Base-by-base conservation (phyloP, 495 filamentous ascomycete species). In the Sordaria brevicollis region DNA sequence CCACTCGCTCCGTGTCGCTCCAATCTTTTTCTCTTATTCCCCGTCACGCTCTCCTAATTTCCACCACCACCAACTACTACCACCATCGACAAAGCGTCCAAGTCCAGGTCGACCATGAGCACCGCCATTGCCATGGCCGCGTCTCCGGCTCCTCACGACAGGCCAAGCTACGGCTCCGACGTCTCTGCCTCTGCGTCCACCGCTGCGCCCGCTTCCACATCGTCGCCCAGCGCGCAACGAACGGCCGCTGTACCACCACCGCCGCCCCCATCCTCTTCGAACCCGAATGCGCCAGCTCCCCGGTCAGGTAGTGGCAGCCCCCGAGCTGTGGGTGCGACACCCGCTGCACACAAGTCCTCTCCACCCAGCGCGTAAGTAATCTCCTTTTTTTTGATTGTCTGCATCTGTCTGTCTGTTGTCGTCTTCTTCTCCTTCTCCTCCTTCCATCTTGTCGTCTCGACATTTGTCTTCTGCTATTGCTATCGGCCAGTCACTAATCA, bases 81-180 rank as follows among this genome's bases (percentile, higher is more conserved):
- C 65, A 71, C 49, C 72, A 72, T 67, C 67, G 71, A 29, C 11
- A 13, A 57, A 68, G n/a, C n/a, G n/a, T n/a, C n/a, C n/a, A n/a
- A 54, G 38, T 71, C 67, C 62, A 67, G 34, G 21, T 70, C 71
- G 80, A 86, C 71, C 76, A 88, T 88, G 86, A 87, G 85, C 76
- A 83, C 85, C 76, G 86, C 84, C 71, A 82, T 88, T 78, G 85
- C 86, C 65, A 87, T 88, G 85, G 85, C 84, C 72, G 84, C 84
- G 67, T 87, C 86, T 65, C 86, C 85, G 71, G 86, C 86, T 78
- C 86, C 85, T 70, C 83, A 87, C 79, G 86, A 88, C 71, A 79
- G 84, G 76, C 81, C 84, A 36, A 81, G 81, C 41, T 83, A 77
- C 70, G 78, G 79, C 69, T 78, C 83, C 76, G 84, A 86, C 68